Conservation (phyloP, 179 eudicot genomes). For the Beta corolliflora region DNA sequence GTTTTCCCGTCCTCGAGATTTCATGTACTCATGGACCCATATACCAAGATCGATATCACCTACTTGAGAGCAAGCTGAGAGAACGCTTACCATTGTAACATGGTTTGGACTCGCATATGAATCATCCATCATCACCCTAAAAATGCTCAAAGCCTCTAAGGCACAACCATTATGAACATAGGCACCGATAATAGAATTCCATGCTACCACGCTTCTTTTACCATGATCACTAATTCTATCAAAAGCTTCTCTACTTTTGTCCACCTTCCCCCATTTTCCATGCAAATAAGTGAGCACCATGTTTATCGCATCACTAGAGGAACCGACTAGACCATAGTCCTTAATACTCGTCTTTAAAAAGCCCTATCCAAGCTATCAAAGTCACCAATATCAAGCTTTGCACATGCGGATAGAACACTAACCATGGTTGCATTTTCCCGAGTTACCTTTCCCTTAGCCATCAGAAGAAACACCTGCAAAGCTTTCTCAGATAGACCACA, state of each 20-base stretch:
- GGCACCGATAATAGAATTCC: conserved; percentile 72
- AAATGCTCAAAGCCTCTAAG: conserved; percentile 58
- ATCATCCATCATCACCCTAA: conserved; percentile 49
- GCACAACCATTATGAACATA: conserved; percentile 70
- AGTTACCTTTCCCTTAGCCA: conserved; percentile 47
- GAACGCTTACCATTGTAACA: conserved; percentile 77
- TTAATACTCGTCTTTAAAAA: conserved; percentile 23
- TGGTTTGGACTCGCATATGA: conserved; percentile 62
- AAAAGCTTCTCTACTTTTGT: conserved; percentile 59
- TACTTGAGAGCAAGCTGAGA: conserved; percentile 80
- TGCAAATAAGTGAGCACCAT: conserved; percentile 59
- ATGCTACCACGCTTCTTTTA: conserved; percentile 65
- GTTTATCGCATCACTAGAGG: conserved; percentile 41
- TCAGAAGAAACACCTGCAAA: conserved; percentile 45
- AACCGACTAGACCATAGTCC: conserved; percentile 17
- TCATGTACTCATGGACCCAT: conserved; percentile 64
- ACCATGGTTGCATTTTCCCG: conserved; percentile 72
- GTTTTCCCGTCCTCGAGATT: conserved; percentile 44
- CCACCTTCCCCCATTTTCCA: conserved; percentile 57
- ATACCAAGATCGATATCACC: conserved; percentile 72
- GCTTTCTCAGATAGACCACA: conserved; percentile 53
- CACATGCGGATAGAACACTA: conserved; percentile 66
- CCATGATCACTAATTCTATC: conserved; percentile 51
- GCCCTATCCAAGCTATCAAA: conserved; percentile 53
- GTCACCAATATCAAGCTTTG: conserved; percentile 37